Conservation (phyloP, 2,329 filamentous ascomycete genomes). For the Alternaria viburni region DNA sequence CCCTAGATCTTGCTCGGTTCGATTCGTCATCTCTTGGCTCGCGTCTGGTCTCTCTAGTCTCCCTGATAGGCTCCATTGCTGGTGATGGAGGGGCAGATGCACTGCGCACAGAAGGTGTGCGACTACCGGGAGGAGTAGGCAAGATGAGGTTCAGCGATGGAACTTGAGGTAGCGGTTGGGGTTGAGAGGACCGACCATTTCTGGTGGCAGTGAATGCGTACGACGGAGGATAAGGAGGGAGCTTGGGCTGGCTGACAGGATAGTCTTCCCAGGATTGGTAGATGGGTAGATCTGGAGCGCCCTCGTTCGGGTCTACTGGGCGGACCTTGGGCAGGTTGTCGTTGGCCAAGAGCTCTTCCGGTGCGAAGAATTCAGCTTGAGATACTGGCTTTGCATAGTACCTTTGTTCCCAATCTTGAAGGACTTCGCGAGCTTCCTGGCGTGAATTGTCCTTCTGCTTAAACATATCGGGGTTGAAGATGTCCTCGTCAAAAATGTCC, state of each 20-base stretch:
- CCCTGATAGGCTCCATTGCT: constrained; percentile 33
- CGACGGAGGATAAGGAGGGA: constrained; percentile 45
- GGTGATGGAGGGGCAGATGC: constrained; percentile 46
- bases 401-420: constrained; percentile 52
- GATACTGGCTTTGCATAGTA: constrained; percentile 49
- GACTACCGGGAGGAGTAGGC: constrained; percentile 63
- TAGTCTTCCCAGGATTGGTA: constrained; percentile 51
- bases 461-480: constrained; percentile 56
- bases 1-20: constrained; percentile 41
- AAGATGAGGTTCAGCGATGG: constrained; percentile 63
- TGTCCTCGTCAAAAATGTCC: constrained; percentile 52
- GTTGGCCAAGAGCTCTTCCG: constrained; percentile 51
- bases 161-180: constrained; percentile 53
- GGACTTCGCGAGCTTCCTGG: constrained; percentile 49
- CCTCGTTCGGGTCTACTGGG: constrained; percentile 51
- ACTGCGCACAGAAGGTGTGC: constrained; percentile 47
- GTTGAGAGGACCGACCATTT: constrained; percentile 44
- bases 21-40: constrained; percentile 32
- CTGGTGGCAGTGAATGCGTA: constrained; percentile 50
- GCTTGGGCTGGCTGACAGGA: constrained; percentile 29
- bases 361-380: constrained; percentile 57
- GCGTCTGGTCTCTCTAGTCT: constrained; percentile 27
- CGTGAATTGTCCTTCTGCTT: constrained; percentile 34
- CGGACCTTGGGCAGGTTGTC: constrained; percentile 44
- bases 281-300: constrained; percentile 52